A percentile compares a stretch with the other conserved stretches of the same genome.
These are phyloP conservation scores for Microdochium nivale DNA, from an alignment of 2,329 filamentous ascomycete genomes.

Conservation along the genomic window DNA sequence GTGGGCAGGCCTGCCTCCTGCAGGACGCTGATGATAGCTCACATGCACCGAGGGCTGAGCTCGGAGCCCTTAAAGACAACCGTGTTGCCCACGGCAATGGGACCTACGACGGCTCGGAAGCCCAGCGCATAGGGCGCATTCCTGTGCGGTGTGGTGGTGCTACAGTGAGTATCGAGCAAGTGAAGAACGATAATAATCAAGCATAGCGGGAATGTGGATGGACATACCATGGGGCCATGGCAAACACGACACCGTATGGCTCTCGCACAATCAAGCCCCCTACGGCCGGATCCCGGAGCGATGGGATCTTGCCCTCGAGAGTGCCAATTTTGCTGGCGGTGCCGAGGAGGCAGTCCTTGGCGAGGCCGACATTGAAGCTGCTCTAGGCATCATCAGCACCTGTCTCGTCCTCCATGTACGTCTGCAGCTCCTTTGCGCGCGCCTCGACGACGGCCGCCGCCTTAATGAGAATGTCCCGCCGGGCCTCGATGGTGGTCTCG, in stretches of 20 bases:
- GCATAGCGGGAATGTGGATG: too few species aligned
- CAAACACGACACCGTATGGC: conserved; percentile 70
- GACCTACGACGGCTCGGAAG: conserved; percentile 45
- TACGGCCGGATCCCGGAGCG: conserved; percentile 32
- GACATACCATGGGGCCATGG: conserved; percentile 70
- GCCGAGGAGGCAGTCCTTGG: conserved; percentile 29
- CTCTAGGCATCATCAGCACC: conserved; percentile 25
- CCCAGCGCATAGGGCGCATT: conserved; percentile 50
- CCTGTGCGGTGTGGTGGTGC: conserved; percentile 33
- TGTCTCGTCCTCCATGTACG: conserved; percentile 40
- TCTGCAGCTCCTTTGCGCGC: conserved; percentile 49
- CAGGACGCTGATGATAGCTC: conserved; percentile 54
- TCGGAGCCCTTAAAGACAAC: conserved; percentile 67
- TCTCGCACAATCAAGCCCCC: conserved; percentile 62
- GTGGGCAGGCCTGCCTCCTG: conserved; percentile 68
- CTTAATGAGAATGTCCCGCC: conserved; percentile 62
- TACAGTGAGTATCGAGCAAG: too few species aligned
- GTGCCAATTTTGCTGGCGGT: conserved; percentile 29
- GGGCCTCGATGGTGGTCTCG: conserved; percentile 47
- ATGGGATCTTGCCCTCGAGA: conserved; percentile 24
- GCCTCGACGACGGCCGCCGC: conserved; percentile 56
- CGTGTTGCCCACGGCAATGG: conserved; percentile 73
- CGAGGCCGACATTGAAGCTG: conserved; percentile 28
- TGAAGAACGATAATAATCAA: too few species aligned
- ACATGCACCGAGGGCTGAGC: conserved; percentile 53